A percentile compares a stretch with the other conserved stretches of the same genome.
These are phyloP conservation scores for Penicillium psychrofluorescens DNA, from an alignment of 495 filamentous ascomycete species.

Conservation along the genomic window DNA sequence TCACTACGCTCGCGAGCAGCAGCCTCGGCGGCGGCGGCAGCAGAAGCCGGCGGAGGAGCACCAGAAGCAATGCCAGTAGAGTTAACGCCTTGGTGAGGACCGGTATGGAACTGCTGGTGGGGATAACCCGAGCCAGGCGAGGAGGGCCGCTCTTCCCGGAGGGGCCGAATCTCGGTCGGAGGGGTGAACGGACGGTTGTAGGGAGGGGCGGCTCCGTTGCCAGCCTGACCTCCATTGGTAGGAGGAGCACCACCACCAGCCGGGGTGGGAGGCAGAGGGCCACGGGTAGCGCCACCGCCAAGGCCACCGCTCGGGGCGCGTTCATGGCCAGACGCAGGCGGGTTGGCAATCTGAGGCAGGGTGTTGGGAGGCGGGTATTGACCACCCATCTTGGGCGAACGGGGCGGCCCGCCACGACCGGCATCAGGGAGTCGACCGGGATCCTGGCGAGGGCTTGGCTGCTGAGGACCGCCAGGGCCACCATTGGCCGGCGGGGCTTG, in stretches of 20 bases:
- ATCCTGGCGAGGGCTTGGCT: slow-evolving; percentile 63
- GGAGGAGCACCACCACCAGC: slow-evolving; percentile 32
- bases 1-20: slow-evolving; percentile 71
- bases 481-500: slow-evolving; percentile 63
- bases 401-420: slow-evolving; percentile 49
- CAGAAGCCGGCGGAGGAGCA: slow-evolving; percentile 65
- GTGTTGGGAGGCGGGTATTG: slow-evolving; percentile 56
- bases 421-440: slow-evolving; percentile 67
- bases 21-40: slow-evolving; percentile 65
- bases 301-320: slow-evolving; percentile 51
- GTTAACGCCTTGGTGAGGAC: slow-evolving; percentile 56
- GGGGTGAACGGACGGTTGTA: slow-evolving; percentile 65
- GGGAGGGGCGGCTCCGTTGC: slow-evolving; percentile 40
- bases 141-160: slow-evolving; percentile 76
- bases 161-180: slow-evolving; percentile 73
- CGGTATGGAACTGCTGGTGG: slow-evolving; percentile 69
- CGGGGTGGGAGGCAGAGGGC: slow-evolving; percentile 36
- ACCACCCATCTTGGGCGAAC: slow-evolving; percentile 56
- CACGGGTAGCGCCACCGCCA: slow-evolving; percentile 24
- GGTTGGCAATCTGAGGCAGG: slow-evolving; percentile 55
- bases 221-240: slow-evolving; percentile 43
- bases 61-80: slow-evolving; percentile 74
- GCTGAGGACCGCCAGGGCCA: slow-evolving; percentile 56
- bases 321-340: slow-evolving; percentile 42
- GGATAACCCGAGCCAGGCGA: slow-evolving; percentile 79